A percentile compares a stretch with the other conserved stretches of the same genome.
These are phyloP conservation scores for Zygotorulaspora florentina DNA, from an alignment of 805 yeast species.

Conservation along the genomic window DNA sequence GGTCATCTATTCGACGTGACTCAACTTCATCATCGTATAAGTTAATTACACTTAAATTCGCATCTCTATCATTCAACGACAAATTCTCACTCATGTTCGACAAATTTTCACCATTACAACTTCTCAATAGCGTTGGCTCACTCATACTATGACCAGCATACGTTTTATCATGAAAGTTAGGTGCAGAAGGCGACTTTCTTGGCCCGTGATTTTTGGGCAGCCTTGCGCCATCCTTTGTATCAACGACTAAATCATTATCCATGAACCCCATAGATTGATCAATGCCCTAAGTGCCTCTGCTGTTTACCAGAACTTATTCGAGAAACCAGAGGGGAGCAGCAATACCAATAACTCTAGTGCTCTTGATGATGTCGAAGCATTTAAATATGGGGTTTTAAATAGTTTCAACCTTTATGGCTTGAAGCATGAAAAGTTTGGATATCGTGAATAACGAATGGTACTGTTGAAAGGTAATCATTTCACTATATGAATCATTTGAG, in stretches of 20 bases:
- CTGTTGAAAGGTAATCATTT: background rate
- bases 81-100: slow-evolving; percentile 3
- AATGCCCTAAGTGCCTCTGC: slow-evolving; percentile 6
- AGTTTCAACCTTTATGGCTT: background rate
- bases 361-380: too few species aligned
- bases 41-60: slow-evolving; percentile 37
- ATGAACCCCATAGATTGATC: slow-evolving; percentile 11
- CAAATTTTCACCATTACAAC: background rate
- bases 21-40: slow-evolving; percentile 34
- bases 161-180: slow-evolving; percentile 16
- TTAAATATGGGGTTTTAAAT: background rate
- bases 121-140: slow-evolving; percentile 11
- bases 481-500: too few species aligned
- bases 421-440: background rate
- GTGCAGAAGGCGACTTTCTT: slow-evolving; percentile 23
- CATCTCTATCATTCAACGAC: slow-evolving; percentile 22
- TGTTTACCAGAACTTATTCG: too few species aligned
- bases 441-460: background rate
- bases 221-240: background rate
- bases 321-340: too few species aligned
- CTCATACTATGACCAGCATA: slow-evolving; percentile 8
- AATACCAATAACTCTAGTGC: too few species aligned
- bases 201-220: slow-evolving; percentile 7
- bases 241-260: slow-evolving; percentile 6
- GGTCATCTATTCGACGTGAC: slow-evolving; percentile 8